Base-by-base conservation (phyloP, 331 rosid species). In the Malus hybrid region DNA sequence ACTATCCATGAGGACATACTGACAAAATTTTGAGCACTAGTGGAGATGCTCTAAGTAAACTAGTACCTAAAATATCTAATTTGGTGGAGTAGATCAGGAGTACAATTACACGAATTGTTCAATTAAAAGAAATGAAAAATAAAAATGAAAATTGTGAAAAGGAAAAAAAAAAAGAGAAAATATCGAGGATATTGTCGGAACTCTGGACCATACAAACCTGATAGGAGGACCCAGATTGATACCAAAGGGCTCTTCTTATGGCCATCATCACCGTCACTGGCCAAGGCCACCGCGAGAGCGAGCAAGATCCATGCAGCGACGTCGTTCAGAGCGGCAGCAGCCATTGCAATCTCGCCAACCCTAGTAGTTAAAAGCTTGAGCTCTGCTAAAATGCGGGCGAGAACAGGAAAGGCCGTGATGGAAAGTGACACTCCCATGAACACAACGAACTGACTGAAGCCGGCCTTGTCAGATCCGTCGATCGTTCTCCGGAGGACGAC, bases 391-490 rank as follows among this genome's bases (percentile, higher is more conserved):
- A 93, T 93, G 20, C 98, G 92, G 3, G 97, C 93, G 0, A 93
- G 90, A 2, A 91, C 97, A 0, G 98, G 98, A 69, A 93, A 91
- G 24, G 98, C 97, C 9, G 97, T 93, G 78, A 93, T 89, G 75
- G 97, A 93, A 11, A 93, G 87, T 1, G 98, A 86, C 1, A 91
- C 97, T 0, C 97, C 98, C 92, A 91, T 91, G 90, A 93, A 93
- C 19, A 93, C 89, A 6, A 93, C 8, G 78, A 88, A 89, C 50
- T 88, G 91, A 6, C 70, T 82, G 78, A 69, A 90, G 0, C 96
- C 97, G 6, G 33, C 91, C 7, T 83, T 67, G 20, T 93, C 93
- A 15, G 85, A 83, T 10, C 96, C 98, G 2, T 83, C 83, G 8
- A 93, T 61, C 31, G 93, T 71, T 13, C 77, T 87, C 0, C 96